Evolutionary conservation across 805 yeast genomes (phyloP).

Genomic region (Cyberlindnera veronae): DNA sequence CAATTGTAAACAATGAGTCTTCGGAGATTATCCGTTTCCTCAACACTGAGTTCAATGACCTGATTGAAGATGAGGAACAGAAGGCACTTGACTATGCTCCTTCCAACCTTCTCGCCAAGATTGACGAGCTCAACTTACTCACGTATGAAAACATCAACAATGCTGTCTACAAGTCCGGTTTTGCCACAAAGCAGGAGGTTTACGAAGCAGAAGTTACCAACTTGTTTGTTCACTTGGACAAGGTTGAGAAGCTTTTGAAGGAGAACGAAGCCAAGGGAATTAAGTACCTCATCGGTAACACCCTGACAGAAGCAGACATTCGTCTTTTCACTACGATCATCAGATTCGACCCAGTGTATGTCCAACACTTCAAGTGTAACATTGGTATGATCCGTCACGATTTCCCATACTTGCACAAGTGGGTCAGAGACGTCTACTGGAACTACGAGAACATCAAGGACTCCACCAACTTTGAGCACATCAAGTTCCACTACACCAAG

Average conservation of each 20-base stretch:
- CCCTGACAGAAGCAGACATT: conserved; percentile 86
- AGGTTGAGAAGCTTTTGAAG: conserved; percentile 58
- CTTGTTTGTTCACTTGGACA: conserved; percentile 65
- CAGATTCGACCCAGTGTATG: conserved; percentile 90
- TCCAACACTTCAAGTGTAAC: conserved; percentile 94
- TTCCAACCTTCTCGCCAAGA: conserved; percentile 42
- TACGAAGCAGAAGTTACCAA: conserved; percentile 66
- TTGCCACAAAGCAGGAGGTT: conserved; percentile 78
- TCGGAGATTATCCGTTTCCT: conserved; percentile 85
- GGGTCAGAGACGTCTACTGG: conserved; percentile 88
- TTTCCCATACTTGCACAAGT: conserved; percentile 73
- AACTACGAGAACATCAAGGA: conserved; percentile 61
- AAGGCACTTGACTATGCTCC: conserved; percentile 65
- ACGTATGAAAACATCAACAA: conserved; percentile 82
- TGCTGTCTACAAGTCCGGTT: conserved; percentile 92
- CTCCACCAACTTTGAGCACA: conserved; percentile 86
- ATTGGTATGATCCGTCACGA: conserved; percentile 72
- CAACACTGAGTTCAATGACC: conserved; percentile 66
- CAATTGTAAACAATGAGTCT: conserved; percentile 90
- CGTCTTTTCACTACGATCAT: conserved; percentile 83
- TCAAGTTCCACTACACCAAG: conserved; percentile 86
- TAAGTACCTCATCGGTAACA: conserved; percentile 54
- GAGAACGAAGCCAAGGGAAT: conserved; percentile 31
- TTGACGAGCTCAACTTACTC: conserved; percentile 80
- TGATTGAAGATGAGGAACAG: conserved; percentile 44